Evolutionary conservation across 116 monocot species (phyloP).

Genomic region (Dioscorea cayenensis): DNA sequence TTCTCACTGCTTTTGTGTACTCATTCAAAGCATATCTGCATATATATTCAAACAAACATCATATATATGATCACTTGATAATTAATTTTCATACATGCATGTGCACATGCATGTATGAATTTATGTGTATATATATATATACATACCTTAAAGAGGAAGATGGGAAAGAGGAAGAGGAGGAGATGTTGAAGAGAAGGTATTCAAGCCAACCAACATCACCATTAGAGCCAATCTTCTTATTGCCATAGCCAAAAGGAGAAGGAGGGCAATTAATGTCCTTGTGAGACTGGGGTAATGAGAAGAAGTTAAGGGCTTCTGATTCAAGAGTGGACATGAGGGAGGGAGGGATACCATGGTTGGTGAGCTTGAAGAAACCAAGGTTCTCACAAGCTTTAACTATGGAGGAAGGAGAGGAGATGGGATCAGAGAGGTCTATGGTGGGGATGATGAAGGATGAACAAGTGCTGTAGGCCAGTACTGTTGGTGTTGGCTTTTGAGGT

Average conservation of each 20-base stretch:
- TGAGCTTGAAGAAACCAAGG: conserved; percentile 65
- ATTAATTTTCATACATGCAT: no score
- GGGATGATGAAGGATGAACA: conserved; percentile 21
- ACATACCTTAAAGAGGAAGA: conserved; percentile 25
- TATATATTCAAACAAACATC: not conserved
- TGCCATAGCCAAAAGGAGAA: conserved; percentile 50
- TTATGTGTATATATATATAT: not conserved
- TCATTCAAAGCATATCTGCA: conserved; percentile 33
- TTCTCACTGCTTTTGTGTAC: conserved; percentile 29
- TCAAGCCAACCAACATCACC: conserved; percentile 75
- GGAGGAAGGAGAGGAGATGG: conserved; percentile 1
- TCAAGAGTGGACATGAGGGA: no score
- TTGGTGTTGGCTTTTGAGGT: conserved; percentile 9
- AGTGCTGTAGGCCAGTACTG: no score
- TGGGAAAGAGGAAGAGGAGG: conserved; percentile 4
- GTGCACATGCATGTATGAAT: not conserved
- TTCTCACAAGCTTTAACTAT: conserved; percentile 53
- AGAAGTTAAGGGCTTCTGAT: conserved; percentile 42
- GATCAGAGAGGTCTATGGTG: conserved; percentile 26
- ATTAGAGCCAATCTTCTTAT: conserved; percentile 48
- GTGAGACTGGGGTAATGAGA: conserved; percentile 32
- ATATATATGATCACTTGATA: no score
- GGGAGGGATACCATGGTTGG: conserved; percentile 38
- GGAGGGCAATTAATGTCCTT: conserved; percentile 34
- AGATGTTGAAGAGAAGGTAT: conserved; percentile 48